Percentiles rank a stretch among this genome's conserved stretches.
phyloP scores from a whole-genome alignment of 2,329 filamentous ascomycete genomes.

The Colletotrichum tabaci region DNA sequence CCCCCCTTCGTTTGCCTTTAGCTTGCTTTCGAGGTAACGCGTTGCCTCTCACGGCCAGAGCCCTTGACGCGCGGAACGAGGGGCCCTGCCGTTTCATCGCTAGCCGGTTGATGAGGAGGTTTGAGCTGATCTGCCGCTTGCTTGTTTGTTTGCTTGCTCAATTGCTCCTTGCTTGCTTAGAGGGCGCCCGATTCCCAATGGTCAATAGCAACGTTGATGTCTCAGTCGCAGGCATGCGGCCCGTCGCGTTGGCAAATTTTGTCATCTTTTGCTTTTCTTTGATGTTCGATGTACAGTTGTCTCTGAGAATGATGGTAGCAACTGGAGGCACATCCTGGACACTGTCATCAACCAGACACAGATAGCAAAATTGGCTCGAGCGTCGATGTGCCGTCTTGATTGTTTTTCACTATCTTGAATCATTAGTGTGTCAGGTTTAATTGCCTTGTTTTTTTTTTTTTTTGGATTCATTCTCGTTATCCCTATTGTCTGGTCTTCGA shows the following conservation, averaged over 20 bases:
- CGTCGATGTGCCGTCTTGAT: constrained; percentile 21
- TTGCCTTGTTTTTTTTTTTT: no score
- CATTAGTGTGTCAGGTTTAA: background rate
- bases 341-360: background rate
- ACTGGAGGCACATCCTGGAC: background rate
- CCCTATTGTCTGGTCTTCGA: background rate
- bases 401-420: constrained; percentile 9
- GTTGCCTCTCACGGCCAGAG: constrained; percentile 17
- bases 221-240: background rate
- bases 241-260: background rate
- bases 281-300: no score
- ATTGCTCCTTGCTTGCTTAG: background rate
- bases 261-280: no score
- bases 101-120: background rate
- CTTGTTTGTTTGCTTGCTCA: background rate
- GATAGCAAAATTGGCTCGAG: constrained; percentile 14
- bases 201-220: background rate
- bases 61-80: constrained; percentile 11
- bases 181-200: background rate
- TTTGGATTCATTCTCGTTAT: background rate
- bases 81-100: background rate
- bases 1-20: constrained; percentile 11
- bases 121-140: constrained; percentile 1
- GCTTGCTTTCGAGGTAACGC: constrained; percentile 34
- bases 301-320: no score